Percentiles rank a stretch among this genome's conserved stretches.
These are phyloP conservation scores for Populus alba DNA, from an alignment of 345 rosid genomes.

Conservation along the genomic window DNA sequence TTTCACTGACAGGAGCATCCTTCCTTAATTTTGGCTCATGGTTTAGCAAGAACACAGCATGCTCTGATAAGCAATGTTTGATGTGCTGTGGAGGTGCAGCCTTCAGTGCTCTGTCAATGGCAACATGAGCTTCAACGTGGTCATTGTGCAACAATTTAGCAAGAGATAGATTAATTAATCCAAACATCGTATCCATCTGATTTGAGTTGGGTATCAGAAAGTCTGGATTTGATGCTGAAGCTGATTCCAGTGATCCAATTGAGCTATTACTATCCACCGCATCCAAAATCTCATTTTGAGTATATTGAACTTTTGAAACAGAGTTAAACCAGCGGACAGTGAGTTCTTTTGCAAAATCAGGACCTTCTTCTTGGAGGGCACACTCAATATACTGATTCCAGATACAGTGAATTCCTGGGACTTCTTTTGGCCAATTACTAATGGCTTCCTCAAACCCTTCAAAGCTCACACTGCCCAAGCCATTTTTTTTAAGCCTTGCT, in stretches of 20 bases:
- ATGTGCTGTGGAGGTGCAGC: conserved; percentile 43
- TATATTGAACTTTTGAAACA: conserved; percentile 38
- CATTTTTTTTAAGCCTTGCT: conserved; percentile 47
- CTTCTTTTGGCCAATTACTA: conserved; percentile 58
- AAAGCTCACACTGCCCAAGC: conserved; percentile 30
- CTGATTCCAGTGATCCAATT: conserved; percentile 16
- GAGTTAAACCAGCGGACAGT: conserved; percentile 63
- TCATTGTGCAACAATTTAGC: conserved; percentile 56
- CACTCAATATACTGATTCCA: conserved; percentile 91
- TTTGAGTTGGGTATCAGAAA: conserved; percentile 19
- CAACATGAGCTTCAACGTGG: conserved; percentile 41
- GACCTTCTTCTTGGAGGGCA: conserved; percentile 52
- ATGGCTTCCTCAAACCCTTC: conserved; percentile 70
- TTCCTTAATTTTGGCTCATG: conserved; percentile 31
- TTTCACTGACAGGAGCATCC: conserved; percentile 38
- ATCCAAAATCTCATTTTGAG: conserved; percentile 27
- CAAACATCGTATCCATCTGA: conserved; percentile 60
- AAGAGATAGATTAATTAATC: conserved; percentile 73
- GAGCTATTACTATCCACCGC: conserved; percentile 18
- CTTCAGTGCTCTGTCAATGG: conserved; percentile 60
- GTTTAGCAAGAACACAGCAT: conserved; percentile 52
- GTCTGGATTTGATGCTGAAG: conserved; percentile 33
- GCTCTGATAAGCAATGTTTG: conserved; percentile 65
- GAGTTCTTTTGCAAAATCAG: conserved; percentile 52
- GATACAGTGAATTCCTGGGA: conserved; percentile 63